Evolutionary conservation across 148 eudicot genomes (phyloP).

Genomic region (Cornus suecica): DNA sequence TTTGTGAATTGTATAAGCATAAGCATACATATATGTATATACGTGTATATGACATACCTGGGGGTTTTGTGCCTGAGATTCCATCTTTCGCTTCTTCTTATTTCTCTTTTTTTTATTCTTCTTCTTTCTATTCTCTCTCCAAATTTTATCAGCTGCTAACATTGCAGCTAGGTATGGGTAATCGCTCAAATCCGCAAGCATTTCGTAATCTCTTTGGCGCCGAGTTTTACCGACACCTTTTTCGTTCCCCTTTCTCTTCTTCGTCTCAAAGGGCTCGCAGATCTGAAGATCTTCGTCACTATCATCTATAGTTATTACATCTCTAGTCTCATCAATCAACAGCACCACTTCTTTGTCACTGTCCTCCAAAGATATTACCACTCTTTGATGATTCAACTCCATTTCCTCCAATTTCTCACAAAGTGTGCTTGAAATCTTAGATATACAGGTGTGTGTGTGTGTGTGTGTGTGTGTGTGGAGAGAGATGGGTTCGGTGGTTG

Average conservation of each 20-base stretch:
- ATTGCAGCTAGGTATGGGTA: conserved; percentile 1
- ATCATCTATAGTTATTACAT: neutral
- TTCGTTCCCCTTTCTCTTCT: neutral
- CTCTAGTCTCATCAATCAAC: too few relatives aligned
- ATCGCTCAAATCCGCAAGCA: conserved; percentile 1
- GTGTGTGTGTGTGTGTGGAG: too few relatives aligned
- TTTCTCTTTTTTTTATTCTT: neutral
- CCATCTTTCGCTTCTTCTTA: neutral
- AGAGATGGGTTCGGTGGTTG: too few relatives aligned
- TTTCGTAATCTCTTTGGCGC: conserved; percentile 2
- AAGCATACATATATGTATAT: neutral
- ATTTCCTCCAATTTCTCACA: neutral
- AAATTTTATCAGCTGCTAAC: neutral
- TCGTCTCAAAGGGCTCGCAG: neutral
- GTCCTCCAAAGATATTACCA: neutral
- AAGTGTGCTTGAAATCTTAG: neutral
- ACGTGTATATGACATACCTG: neutral
- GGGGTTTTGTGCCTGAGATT: neutral
- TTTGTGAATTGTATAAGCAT: neutral
- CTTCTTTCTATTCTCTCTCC: neutral
- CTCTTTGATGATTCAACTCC: neutral
- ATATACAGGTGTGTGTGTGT: neutral
- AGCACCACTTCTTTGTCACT: neutral
- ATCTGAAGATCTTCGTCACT: neutral
- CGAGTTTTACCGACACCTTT: neutral